Evolutionary conservation across 2,329 filamentous ascomycete species (phyloP), one percentile per base, ranked within the genome.

Genomic region (Didymella keratinophila): DNA sequence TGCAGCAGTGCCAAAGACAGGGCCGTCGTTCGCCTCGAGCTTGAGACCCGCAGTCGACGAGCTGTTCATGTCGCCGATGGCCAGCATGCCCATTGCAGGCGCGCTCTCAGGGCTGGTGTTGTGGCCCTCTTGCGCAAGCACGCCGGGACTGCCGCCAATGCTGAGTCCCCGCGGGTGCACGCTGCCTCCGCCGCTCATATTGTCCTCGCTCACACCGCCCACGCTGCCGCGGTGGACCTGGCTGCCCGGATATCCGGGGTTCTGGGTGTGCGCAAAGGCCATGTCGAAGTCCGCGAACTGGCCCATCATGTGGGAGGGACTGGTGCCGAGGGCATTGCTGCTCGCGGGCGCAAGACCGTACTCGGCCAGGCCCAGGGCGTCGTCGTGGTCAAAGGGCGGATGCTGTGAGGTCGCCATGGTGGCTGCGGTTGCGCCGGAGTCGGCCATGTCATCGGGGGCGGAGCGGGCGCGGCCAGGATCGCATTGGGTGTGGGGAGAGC

Each of bases 101-200:
- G 66, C 69, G 52, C 71, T 76, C 42, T 76, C 74, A n/a, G 75
- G 74, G 41, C 72, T 77, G 28, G 73, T 72, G 42, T 75, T 70
- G 56, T 70, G 70, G 2, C 68, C 73, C 42, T 76, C 74, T 20
- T 65, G 69, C 18, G 60, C 61, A 49, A 67, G 53, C 36, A 70
- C 65, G 25, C 67, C 64, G 6, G 70, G 63, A 56, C 74, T 77
- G 42, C 68, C 68, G 36, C 68, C 69, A 27, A 74, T 70, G 61
- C 75, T 77, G 61, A 75, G 58, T 2, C 71, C 61, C 46, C 70
- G 71, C 21, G 63, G 66, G 48, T 68, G 68, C 32, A 64, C 71
- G 57, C 71, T 72, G 41, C 64, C 66, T 14, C 55, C 66, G 21
- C 58, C 70, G 45, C 71, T 74, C 47, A 68, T 58, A 45, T 69